These are phyloP conservation scores for Collybia sp. DNA, from an alignment of 768 basidiomycete species.

Conservation along the genomic window DNA sequence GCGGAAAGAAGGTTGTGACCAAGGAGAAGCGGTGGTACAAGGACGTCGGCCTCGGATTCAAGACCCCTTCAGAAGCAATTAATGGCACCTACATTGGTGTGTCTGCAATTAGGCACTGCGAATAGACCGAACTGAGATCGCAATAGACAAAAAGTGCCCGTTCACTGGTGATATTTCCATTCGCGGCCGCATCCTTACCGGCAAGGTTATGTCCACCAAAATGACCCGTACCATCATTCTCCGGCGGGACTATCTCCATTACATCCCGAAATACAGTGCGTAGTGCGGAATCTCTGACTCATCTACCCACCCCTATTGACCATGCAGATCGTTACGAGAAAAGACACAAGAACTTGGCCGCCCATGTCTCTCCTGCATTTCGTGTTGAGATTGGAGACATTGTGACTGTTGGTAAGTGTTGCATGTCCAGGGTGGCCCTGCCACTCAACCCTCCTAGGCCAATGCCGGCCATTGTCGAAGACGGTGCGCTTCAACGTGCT, in stretches of 20 bases:
- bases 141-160: conserved; percentile 97
- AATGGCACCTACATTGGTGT: conserved; percentile 93
- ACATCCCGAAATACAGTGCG: conserved; percentile 98
- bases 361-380: conserved; percentile 97
- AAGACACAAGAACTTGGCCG: conserved; percentile 97
- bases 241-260: conserved; percentile 92
- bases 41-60: conserved; percentile 95
- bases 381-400: conserved; percentile 92
- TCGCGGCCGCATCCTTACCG: conserved; percentile 97
- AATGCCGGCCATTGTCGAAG: conserved; percentile 99
- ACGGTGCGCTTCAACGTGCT: conserved; percentile 99
- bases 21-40: conserved; percentile 99
- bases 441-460: conserved; percentile 45
- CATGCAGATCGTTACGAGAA: conserved; percentile 91
- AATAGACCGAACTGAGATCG: background rate
- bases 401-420: conserved; percentile 86
- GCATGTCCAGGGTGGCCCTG: background rate
- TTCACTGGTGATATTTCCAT: conserved; percentile 97
- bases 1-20: conserved; percentile 86
- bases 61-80: conserved; percentile 94
- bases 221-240: conserved; percentile 99
- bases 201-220: conserved; percentile 97
- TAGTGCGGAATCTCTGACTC: conserved; percentile 8
- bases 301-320: background rate
- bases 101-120: conserved; percentile 23